These are phyloP conservation scores for Hyaloscypha hepaticicola DNA, from an alignment of 495 filamentous ascomycete species.

Conservation along the genomic window DNA sequence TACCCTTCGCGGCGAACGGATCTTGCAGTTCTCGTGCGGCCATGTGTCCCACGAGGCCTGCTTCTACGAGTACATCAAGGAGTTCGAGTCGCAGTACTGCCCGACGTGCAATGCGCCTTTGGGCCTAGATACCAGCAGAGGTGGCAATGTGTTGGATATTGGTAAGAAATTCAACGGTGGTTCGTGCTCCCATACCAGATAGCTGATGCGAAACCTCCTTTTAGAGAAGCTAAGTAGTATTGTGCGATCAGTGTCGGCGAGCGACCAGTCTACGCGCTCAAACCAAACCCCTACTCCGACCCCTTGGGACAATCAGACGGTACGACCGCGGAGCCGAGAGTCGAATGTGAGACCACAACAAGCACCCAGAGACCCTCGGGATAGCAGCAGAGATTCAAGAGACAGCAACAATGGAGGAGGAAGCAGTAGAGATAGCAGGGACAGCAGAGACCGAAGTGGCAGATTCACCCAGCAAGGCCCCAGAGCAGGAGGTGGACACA, in stretches of 20 bases:
- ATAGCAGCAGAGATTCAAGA: conserved; percentile 37
- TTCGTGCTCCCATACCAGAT: conserved; percentile 21
- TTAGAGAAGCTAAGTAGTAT: conserved; percentile 94
- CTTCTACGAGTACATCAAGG: conserved; percentile 98
- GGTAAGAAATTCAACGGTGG: conserved; percentile 57
- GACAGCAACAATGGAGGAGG: conserved; percentile 47
- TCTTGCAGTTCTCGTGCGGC: conserved; percentile 92
- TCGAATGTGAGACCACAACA: conserved; percentile 33
- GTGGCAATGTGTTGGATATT: conserved; percentile 91
- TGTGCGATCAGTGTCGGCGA: conserved; percentile 78
- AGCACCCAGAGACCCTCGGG: conserved; percentile 43
- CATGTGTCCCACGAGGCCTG: conserved; percentile 98
- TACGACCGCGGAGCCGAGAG: conserved; percentile 49
- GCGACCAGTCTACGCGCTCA: conserved; percentile 51
- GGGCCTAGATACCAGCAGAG: conserved; percentile 90
- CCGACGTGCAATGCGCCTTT: conserved; percentile 92
- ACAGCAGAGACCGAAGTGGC: conserved; percentile 55
- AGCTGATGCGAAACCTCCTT: conserved; percentile 19
- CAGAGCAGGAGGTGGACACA: conserved; percentile 62
- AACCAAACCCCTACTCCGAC: conserved; percentile 47
- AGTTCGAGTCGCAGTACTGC: conserved; percentile 92
- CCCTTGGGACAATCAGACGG: conserved; percentile 49
- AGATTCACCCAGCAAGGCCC: conserved; percentile 52
- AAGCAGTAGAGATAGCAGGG: conserved; percentile 48
- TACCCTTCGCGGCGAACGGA: conserved; percentile 89